These are phyloP conservation scores for Aureobasidium namibiae DNA, from an alignment of 2,329 filamentous ascomycete species.

Conservation along the genomic window DNA sequence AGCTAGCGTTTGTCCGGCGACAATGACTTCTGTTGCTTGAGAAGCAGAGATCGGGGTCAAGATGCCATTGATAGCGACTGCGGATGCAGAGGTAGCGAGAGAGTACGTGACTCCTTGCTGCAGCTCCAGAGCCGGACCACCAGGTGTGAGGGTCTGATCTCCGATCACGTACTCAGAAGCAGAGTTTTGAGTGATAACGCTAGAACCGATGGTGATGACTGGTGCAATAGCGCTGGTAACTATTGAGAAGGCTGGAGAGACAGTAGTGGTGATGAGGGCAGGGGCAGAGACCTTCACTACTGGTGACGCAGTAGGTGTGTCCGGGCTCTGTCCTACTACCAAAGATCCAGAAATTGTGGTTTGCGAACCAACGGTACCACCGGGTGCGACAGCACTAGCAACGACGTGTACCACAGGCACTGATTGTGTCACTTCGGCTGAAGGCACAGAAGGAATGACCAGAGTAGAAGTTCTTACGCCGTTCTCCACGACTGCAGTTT, in stretches of 20 bases:
- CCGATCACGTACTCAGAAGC: neutral
- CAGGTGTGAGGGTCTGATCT: constrained; percentile 1
- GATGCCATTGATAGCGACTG: neutral
- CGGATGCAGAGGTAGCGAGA: constrained; percentile 22
- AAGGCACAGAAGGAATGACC: neutral
- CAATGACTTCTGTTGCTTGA: neutral
- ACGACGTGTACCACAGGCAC: neutral
- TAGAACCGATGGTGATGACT: neutral
- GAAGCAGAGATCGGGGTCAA: neutral
- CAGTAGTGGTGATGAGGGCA: neutral
- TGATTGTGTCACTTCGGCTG: neutral
- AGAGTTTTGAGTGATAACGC: neutral
- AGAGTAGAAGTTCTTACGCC: neutral
- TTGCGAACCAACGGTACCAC: neutral
- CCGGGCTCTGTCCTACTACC: constrained; percentile 12
- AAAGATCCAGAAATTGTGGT: constrained; percentile 12
- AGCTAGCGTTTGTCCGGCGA: neutral
- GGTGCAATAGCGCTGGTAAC: neutral
- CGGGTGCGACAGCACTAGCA: neutral
- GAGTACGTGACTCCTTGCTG: constrained; percentile 14
- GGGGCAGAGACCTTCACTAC: neutral
- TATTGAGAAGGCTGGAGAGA: neutral
- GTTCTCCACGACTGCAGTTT: neutral
- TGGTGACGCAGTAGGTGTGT: too few species aligned
- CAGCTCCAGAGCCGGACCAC: constrained; percentile 5